Percentiles rank a stretch among this genome's conserved stretches.
Evolutionary conservation across 1,284 basidiomycete genomes (phyloP).

Genomic region (Sutorius eximius): DNA sequence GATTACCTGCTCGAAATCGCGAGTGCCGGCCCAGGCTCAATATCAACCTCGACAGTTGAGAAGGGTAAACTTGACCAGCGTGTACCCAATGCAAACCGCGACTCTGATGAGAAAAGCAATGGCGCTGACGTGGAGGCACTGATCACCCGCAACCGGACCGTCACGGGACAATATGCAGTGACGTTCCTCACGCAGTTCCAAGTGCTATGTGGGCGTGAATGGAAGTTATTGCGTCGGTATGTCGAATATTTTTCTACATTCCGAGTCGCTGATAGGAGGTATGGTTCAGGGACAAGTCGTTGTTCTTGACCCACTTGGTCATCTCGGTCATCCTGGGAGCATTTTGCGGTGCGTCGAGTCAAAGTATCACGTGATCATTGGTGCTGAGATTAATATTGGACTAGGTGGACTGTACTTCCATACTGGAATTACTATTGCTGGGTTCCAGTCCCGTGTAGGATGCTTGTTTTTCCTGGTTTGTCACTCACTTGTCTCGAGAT

Average conservation of each 20-base stretch:
- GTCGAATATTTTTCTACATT: slow-evolving; percentile 11
- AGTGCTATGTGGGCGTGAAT: slow-evolving; percentile 76
- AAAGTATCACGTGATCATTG: neutral
- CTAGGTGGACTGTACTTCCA: slow-evolving; percentile 81
- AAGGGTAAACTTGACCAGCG: slow-evolving; percentile 21
- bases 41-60: slow-evolving; percentile 22
- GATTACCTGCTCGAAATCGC: slow-evolving; percentile 88
- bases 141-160: slow-evolving; percentile 11
- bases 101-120: slow-evolving; percentile 16
- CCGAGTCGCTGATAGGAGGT: neutral
- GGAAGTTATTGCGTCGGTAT: slow-evolving; percentile 75
- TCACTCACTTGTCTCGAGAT: slow-evolving; percentile 4
- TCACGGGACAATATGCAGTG: slow-evolving; percentile 47
- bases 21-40: slow-evolving; percentile 55
- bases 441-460: slow-evolving; percentile 91
- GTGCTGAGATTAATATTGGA: neutral
- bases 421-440: slow-evolving; percentile 77
- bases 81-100: neutral
- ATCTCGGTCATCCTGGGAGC: slow-evolving; percentile 74
- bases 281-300: slow-evolving; percentile 65
- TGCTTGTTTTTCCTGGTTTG: slow-evolving; percentile 85
- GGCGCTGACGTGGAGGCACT: slow-evolving; percentile 25
- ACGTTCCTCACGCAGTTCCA: slow-evolving; percentile 88
- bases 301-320: slow-evolving; percentile 76
- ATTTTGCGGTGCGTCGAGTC: slow-evolving; percentile 60